Evolutionary conservation across 331 rosid species (phyloP).

Genomic region (Rosa hybrid): DNA sequence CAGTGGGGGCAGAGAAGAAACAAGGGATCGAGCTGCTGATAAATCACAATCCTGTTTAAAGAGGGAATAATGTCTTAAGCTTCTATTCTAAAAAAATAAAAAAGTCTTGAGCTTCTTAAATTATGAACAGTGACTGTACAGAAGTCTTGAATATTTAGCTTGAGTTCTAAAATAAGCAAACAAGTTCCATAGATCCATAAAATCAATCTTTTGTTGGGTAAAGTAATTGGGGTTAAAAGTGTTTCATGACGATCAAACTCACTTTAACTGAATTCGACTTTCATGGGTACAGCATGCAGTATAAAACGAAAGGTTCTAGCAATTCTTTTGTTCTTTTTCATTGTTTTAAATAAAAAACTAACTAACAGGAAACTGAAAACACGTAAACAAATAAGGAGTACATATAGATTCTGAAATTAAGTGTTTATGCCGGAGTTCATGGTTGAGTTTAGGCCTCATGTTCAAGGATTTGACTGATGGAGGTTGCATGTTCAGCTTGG

Average conservation of each 20-base stretch:
- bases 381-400: neutral
- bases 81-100: too few relatives aligned
- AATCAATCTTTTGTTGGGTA: neutral
- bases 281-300: neutral
- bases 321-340: neutral
- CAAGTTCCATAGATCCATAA: neutral
- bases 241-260: neutral
- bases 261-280: neutral
- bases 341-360: neutral
- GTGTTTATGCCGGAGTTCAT: neutral
- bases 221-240: too few relatives aligned
- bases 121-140: neutral
- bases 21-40: conserved; percentile 46
- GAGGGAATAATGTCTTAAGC: conserved; percentile 4
- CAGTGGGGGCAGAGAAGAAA: conserved; percentile 66
- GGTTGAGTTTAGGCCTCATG: neutral
- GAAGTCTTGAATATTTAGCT: neutral
- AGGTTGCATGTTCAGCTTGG: neutral
- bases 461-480: neutral
- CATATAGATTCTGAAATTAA: neutral
- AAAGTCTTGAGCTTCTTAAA: neutral
- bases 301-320: neutral
- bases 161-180: neutral
- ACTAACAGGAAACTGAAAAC: neutral
- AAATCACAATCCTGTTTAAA: conserved; percentile 63